phyloP scores from a whole-genome alignment of 768 basidiomycete species.

The Boletus rubropictus region DNA sequence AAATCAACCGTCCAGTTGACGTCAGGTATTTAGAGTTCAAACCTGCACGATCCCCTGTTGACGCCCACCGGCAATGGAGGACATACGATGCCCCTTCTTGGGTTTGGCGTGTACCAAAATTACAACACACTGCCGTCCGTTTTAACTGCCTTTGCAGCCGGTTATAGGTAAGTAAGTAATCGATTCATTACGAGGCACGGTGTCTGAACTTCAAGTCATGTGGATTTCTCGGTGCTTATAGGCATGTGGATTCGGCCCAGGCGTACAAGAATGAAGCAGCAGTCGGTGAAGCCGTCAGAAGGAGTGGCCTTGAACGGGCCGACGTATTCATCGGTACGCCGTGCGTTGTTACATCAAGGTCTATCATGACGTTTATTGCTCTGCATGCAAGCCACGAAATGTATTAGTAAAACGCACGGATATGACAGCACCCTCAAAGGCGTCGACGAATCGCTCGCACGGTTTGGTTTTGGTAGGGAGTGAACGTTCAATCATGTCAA shows the following conservation, averaged over 20 bases:
- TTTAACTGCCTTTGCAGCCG: constrained; percentile 55
- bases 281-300: constrained; percentile 54
- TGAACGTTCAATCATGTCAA: not conserved
- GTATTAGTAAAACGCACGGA: constrained; percentile 50
- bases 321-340: constrained; percentile 66
- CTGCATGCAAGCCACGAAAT: constrained; percentile 55
- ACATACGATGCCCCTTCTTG: constrained; percentile 55
- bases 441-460: constrained; percentile 56
- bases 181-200: not conserved
- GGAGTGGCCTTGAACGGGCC: constrained; percentile 49
- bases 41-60: not conserved
- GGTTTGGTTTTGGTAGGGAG: constrained; percentile 51
- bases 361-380: constrained; percentile 2
- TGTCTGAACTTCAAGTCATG: not conserved
- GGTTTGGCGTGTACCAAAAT: constrained; percentile 70
- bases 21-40: constrained; percentile 29
- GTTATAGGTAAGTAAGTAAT: constrained; percentile 52
- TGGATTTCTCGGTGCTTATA: constrained; percentile 20
- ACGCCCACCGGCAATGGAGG: constrained; percentile 31
- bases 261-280: constrained; percentile 59
- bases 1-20: constrained; percentile 30
- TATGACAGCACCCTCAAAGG: constrained; percentile 55
- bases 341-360: not conserved
- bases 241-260: constrained; percentile 73
- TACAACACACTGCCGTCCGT: constrained; percentile 49